phyloP scores from a whole-genome alignment of 1,284 basidiomycete genomes.

The Rhodotorula glutinis region DNA sequence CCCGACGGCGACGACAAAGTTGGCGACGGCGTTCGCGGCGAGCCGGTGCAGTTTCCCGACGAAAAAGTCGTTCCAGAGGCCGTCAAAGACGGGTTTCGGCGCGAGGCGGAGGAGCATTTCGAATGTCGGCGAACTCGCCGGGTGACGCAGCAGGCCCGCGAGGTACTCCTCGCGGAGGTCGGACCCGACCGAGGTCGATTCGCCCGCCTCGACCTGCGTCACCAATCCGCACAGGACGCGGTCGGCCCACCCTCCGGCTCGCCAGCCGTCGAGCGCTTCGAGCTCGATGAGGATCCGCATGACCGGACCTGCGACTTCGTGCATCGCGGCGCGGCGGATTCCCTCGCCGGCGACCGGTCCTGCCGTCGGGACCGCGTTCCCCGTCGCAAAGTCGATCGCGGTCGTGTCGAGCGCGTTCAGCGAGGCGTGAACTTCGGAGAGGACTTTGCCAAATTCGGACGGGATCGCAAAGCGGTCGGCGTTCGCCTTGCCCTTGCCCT shows the following conservation, averaged over 20 bases:
- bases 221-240: conserved; percentile 74
- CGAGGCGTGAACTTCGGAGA: conserved; percentile 57
- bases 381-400: conserved; percentile 1
- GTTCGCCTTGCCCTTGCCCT: conserved; percentile 46
- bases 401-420: conserved; percentile 47
- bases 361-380: conserved; percentile 4
- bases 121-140: conserved; percentile 79
- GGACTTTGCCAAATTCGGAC: conserved; percentile 55
- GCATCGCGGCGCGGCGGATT: conserved; percentile 73
- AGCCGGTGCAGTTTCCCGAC: conserved; percentile 65
- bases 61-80: conserved; percentile 76
- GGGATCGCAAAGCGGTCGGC: conserved; percentile 51
- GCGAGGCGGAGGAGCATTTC: conserved; percentile 69
- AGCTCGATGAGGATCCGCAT: conserved; percentile 60
- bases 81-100: conserved; percentile 61
- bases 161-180: conserved; percentile 64
- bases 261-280: conserved; percentile 59
- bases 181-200: background rate
- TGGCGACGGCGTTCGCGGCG: conserved; percentile 77
- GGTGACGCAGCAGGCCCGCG: conserved; percentile 71
- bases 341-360: conserved; percentile 58
- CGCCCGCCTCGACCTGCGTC: conserved; percentile 50
- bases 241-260: conserved; percentile 73
- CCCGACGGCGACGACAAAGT: conserved; percentile 81
- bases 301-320: conserved; percentile 74